Percentiles rank a stretch among this genome's conserved stretches.
phyloP scores from a whole-genome alignment of 768 basidiomycete genomes.

The Boletellus emodensis region DNA sequence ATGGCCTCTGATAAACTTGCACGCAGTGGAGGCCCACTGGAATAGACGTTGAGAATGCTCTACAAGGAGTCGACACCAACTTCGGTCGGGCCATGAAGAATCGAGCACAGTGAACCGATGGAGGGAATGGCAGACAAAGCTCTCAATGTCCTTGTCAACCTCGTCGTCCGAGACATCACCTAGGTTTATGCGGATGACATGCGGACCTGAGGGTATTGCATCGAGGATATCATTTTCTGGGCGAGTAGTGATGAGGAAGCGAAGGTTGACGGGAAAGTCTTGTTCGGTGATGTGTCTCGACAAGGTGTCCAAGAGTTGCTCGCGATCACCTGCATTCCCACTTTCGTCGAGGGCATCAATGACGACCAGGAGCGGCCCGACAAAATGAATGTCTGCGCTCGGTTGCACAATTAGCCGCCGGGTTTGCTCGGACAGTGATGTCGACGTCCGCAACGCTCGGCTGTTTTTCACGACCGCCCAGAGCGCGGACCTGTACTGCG shows the following conservation, averaged over 20 bases:
- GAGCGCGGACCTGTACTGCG: no score
- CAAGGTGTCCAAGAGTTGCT: constrained; percentile 1
- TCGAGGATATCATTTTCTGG: constrained; percentile 1
- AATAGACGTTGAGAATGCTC: constrained; percentile 19
- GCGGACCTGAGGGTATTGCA: constrained; percentile 9
- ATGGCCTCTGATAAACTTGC: constrained; percentile 13
- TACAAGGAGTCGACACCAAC: constrained; percentile 12
- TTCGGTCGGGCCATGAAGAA: neutral
- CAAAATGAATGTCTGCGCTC: no score
- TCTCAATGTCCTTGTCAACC: neutral
- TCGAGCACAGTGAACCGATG: neutral
- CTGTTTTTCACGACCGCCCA: no score
- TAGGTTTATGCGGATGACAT: constrained; percentile 9
- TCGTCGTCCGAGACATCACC: neutral
- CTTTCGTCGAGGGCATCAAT: constrained; percentile 10
- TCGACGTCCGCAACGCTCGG: no score
- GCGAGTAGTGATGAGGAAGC: neutral
- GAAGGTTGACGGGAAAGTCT: neutral
- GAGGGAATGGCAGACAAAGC: neutral
- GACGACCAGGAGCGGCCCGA: no score
- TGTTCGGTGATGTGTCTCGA: neutral
- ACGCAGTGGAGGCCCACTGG: constrained; percentile 22
- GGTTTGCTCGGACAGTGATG: no score
- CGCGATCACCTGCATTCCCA: neutral
- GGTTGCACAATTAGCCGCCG: no score